Evolutionary conservation across 2,329 filamentous ascomycete species (phyloP).

Genomic region (Emergomyces orientalis): DNA sequence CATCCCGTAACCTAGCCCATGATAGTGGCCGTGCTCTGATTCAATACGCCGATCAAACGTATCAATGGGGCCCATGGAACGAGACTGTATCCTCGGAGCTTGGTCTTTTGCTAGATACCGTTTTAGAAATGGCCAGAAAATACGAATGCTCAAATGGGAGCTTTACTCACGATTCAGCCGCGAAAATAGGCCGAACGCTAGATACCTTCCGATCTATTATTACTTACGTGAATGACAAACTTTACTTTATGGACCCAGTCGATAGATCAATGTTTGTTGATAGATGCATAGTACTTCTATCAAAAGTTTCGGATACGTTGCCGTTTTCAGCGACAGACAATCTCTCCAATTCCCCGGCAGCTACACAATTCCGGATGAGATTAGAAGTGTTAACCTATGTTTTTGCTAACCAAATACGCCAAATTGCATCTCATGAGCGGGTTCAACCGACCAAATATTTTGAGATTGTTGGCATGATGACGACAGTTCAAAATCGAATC

Average conservation of each 20-base stretch:
- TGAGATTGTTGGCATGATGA: slow-evolving; percentile 26
- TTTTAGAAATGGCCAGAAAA: slow-evolving; percentile 14
- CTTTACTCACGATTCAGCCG: slow-evolving; percentile 2
- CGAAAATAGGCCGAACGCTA: slow-evolving; percentile 13
- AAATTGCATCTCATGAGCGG: slow-evolving; percentile 29
- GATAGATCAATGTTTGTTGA: slow-evolving; percentile 42
- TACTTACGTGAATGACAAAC: slow-evolving; percentile 39
- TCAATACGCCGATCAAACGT: slow-evolving; percentile 23
- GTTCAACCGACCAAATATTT: slow-evolving; percentile 19
- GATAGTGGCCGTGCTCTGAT: slow-evolving; percentile 33
- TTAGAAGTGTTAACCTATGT: slow-evolving; percentile 24
- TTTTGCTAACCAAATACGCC: slow-evolving; percentile 32
- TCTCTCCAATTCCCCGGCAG: slow-evolving; percentile 11
- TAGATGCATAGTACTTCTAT: slow-evolving; percentile 29
- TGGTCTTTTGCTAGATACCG: slow-evolving; percentile 26
- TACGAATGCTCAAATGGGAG: slow-evolving; percentile 8
- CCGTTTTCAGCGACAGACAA: neutral
- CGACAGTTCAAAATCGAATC: slow-evolving; percentile 28
- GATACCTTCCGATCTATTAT: slow-evolving; percentile 36
- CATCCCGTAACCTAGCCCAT: slow-evolving; percentile 37
- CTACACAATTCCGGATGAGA: slow-evolving; percentile 20
- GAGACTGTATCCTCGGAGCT: slow-evolving; percentile 45
- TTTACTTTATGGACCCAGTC: slow-evolving; percentile 47
- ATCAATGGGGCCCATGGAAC: slow-evolving; percentile 47
- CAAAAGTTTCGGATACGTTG: slow-evolving; percentile 31